Conservation (phyloP, 306 rosid genomes). For the Rosa multiflora region DNA sequence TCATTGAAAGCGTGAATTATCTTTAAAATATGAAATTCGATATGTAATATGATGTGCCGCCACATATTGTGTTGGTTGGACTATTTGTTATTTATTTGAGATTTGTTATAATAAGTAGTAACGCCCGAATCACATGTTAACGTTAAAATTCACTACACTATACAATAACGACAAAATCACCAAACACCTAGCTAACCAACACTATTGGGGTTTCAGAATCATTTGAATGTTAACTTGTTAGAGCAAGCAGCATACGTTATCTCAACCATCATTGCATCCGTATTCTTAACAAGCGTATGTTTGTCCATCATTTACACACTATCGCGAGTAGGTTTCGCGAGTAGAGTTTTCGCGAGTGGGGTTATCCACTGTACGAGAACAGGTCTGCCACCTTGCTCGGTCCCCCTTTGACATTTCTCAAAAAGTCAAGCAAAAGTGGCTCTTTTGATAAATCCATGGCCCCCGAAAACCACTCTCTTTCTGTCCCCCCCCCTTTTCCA, state of each 20-base stretch:
- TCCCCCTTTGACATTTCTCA: slow-evolving; percentile 33
- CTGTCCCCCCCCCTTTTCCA: neutral
- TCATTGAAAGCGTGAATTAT: no score
- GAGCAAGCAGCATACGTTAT: neutral
- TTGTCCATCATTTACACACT: neutral
- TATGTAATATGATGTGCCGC: neutral
- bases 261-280: neutral
- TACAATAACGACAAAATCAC: neutral
- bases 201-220: neutral
- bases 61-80: neutral
- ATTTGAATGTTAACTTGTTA: neutral
- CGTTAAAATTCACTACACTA: neutral
- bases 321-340: neutral
- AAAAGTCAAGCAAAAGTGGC: slow-evolving; percentile 43
- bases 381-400: neutral
- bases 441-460: slow-evolving; percentile 27
- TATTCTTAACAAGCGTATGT: neutral
- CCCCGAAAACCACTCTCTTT: slow-evolving; percentile 1
- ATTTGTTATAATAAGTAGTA: neutral
- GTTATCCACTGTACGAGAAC: neutral
- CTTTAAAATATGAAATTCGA: neutral
- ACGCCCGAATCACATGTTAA: neutral
- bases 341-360: neutral
- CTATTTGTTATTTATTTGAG: neutral
- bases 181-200: neutral